Evolutionary conservation across 2,329 filamentous ascomycete species (phyloP), one percentile per base, ranked within the genome.

Genomic region (Amauroascus verrucosus): DNA sequence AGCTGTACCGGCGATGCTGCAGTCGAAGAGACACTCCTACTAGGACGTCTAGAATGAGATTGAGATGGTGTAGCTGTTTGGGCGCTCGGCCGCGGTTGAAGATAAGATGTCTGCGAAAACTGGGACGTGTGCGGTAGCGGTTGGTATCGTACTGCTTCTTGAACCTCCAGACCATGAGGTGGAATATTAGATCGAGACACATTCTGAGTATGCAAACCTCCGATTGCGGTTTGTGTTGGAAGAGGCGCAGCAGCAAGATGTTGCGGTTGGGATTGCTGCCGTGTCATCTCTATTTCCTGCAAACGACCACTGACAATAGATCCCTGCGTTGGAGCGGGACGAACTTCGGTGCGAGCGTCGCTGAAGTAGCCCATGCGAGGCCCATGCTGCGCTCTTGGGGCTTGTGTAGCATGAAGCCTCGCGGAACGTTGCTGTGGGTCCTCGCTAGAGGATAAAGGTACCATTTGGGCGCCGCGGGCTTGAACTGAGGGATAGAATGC

Each of bases 281-380:
- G 51, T n/a, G 56, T 56, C 32, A 53, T 30, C 20, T 53, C 40
- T 40, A 47, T 32, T 26, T 59, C 58, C 20, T 53, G 56, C 43
- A 53, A 18, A 24, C 41, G 53, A 1, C 38, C 11, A 16, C 45
- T 33, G 3, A 47, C 33, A 9, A 55, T 38, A 26, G 48, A 43
- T 18, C 44, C 50, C 11, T 52, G 51, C 16, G 56, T 18, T 28
- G 48, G 26, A 6, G 58, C 51, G 3, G 62, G 54, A 41, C 63
- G 56, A 32, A 44, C 59, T 16, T 71, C 69, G 32, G 66, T 61
- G 24, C 66, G 61, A 6, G 72, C 70, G 11, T 75, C 72, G 28
- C 67, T 66, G 54, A 75, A 75, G 46, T 71, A 72, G 37, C 72
- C 72, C 51, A 68, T 54, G 26, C 67, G 70, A 7, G 72, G 72